Conservation (phyloP, 208 protist species). For the Wallacemonas sp. region DNA sequence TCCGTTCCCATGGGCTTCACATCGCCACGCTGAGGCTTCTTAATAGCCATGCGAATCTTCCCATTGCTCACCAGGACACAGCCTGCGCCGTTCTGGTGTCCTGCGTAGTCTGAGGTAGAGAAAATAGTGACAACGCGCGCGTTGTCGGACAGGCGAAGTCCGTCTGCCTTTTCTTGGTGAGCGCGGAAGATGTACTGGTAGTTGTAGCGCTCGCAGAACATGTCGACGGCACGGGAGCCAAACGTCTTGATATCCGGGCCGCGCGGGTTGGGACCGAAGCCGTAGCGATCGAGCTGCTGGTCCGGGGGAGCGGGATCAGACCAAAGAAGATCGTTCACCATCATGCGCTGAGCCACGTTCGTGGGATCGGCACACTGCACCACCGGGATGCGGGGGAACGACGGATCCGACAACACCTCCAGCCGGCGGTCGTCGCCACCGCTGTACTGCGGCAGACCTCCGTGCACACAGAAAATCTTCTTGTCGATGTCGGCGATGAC, state of each 20-base stretch:
- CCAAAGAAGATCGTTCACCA: constrained; percentile 91
- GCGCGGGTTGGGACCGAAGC: constrained; percentile 88
- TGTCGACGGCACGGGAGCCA: constrained; percentile 84
- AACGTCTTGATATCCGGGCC: constrained; percentile 90
- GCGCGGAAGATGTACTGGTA: constrained; percentile 94
- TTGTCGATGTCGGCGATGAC: constrained; percentile 93
- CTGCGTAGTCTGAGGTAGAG: constrained; percentile 91
- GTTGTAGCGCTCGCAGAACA: constrained; percentile 91
- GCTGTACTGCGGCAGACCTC: constrained; percentile 91
- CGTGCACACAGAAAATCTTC: constrained; percentile 94
- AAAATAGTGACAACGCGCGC: constrained; percentile 92
- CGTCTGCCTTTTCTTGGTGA: constrained; percentile 92
- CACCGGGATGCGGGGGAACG: constrained; percentile 85
- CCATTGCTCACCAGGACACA: constrained; percentile 82
- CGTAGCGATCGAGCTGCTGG: constrained; percentile 83
- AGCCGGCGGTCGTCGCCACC: constrained; percentile 87
- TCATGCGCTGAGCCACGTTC: constrained; percentile 86
- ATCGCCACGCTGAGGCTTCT: constrained; percentile 77
- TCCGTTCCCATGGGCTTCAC: constrained; percentile 49
- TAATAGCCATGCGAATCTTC: constrained; percentile 91
- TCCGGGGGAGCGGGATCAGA: constrained; percentile 84
- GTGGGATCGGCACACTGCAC: constrained; percentile 83
- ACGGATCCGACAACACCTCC: constrained; percentile 79
- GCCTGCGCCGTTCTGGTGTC: constrained; percentile 89
- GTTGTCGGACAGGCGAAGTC: constrained; percentile 87